Evolutionary conservation across 1,284 basidiomycete species (phyloP).

Genomic region (Paramarasmius palmivorus): DNA sequence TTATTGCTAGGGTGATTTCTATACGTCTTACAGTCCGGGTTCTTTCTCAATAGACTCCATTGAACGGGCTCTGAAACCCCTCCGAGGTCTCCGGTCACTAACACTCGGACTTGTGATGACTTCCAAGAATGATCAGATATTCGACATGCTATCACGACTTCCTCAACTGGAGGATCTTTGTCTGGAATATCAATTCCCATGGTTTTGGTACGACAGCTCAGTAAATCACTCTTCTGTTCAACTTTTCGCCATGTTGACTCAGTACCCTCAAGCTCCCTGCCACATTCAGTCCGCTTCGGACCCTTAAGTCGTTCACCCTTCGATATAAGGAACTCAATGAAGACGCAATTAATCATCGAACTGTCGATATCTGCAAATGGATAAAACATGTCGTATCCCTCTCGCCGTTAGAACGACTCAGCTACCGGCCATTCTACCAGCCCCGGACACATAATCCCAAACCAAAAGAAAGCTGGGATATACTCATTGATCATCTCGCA

Average conservation of each 20-base stretch:
- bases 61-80: too few relatives aligned
- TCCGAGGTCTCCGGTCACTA: not conserved
- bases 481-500: not conserved
- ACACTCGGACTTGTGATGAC: not conserved
- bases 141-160: not conserved
- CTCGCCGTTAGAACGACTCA: not conserved
- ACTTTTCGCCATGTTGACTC: not conserved
- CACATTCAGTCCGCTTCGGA: not conserved
- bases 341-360: not conserved
- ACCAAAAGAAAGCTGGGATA: conserved; percentile 1
- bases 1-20: too few relatives aligned
- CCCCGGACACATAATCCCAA: not conserved
- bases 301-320: not conserved
- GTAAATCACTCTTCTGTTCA: not conserved
- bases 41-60: not conserved
- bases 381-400: conserved; percentile 1
- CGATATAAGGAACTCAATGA: not conserved
- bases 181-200: not conserved
- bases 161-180: not conserved
- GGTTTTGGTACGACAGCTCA: not conserved
- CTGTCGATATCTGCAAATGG: not conserved
- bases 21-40: not conserved
- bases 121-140: not conserved
- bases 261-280: not conserved
- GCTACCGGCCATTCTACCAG: not conserved